A percentile compares a stretch with the other conserved stretches of the same genome.
Evolutionary conservation across 2,329 filamentous ascomycete species (phyloP).

Genomic region (Diaporthe ilicicola): DNA sequence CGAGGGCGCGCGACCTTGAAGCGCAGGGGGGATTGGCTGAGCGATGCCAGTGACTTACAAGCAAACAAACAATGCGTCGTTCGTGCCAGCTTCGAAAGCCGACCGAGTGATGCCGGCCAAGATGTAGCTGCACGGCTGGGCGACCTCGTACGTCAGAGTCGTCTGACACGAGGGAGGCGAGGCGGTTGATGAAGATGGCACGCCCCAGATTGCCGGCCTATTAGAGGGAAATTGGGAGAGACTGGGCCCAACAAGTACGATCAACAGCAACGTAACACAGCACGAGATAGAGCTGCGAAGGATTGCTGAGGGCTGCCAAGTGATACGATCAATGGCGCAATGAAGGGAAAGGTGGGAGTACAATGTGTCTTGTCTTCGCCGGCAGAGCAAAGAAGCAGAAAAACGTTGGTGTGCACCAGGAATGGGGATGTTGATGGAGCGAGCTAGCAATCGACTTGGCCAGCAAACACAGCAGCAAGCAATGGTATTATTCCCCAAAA

Average conservation of each 20-base stretch:
- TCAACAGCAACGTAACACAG: slow-evolving; percentile 4
- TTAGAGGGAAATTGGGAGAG: slow-evolving; percentile 22
- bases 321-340: slow-evolving; percentile 19
- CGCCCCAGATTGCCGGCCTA: slow-evolving; percentile 11
- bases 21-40: background rate
- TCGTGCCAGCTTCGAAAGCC: slow-evolving; percentile 6
- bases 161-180: slow-evolving; percentile 7
- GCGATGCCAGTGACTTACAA: slow-evolving; percentile 1
- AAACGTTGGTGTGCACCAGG: background rate
- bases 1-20: background rate
- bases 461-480: slow-evolving; percentile 18
- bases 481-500: background rate
- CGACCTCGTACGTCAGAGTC: slow-evolving; percentile 7
- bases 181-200: slow-evolving; percentile 4
- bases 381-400: background rate
- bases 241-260: slow-evolving; percentile 8
- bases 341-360: slow-evolving; percentile 4
- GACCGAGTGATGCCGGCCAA: background rate
- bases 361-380: slow-evolving; percentile 1
- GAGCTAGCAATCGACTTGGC: background rate
- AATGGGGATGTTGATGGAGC: background rate
- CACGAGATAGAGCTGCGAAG: slow-evolving; percentile 9
- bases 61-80: background rate
- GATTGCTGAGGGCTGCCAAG: background rate
- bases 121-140: slow-evolving; percentile 1